Conservation (phyloP, 495 filamentous ascomycete species). For the Trichoderma orchidacearum region DNA sequence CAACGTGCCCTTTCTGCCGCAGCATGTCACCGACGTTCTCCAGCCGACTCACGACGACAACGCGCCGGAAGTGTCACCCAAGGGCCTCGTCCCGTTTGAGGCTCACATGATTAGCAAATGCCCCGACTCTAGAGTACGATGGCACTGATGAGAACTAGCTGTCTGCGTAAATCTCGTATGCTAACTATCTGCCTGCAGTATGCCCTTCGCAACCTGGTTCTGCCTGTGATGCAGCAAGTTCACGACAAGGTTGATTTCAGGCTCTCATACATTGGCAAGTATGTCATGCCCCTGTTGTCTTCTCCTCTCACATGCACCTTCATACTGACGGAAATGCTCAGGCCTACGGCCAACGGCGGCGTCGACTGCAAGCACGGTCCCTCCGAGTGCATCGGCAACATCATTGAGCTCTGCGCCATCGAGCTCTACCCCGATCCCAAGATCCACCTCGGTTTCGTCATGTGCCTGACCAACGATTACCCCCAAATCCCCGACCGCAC, state of each 20-base stretch:
- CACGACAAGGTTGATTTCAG: constrained; percentile 79
- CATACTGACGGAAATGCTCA: constrained; percentile 4
- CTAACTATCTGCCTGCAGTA: too few relatives aligned
- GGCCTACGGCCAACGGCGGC: constrained; percentile 46
- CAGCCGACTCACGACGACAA: neutral
- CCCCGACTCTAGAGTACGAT: constrained; percentile 56
- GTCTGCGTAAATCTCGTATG: too few relatives aligned
- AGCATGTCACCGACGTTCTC: neutral
- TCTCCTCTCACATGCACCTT: neutral
- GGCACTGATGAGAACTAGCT: too few relatives aligned
- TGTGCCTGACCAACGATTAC: constrained; percentile 69
- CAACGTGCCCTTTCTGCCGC: neutral
- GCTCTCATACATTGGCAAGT: constrained; percentile 82
- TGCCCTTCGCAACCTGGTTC: constrained; percentile 66
- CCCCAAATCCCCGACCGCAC: constrained; percentile 54
- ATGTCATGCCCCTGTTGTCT: constrained; percentile 9
- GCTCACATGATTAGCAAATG: constrained; percentile 95
- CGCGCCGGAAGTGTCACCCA: too few relatives aligned
- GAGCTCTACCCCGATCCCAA: constrained; percentile 71
- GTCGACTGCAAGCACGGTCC: constrained; percentile 81
- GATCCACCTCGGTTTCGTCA: constrained; percentile 77
- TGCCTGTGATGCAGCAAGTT: constrained; percentile 76
- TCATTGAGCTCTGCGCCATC: constrained; percentile 82
- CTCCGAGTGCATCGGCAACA: constrained; percentile 79
- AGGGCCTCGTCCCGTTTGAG: constrained; percentile 55